These are phyloP conservation scores for Daldinia sp. DNA, from an alignment of 2,329 filamentous ascomycete genomes.

Conservation along the genomic window DNA sequence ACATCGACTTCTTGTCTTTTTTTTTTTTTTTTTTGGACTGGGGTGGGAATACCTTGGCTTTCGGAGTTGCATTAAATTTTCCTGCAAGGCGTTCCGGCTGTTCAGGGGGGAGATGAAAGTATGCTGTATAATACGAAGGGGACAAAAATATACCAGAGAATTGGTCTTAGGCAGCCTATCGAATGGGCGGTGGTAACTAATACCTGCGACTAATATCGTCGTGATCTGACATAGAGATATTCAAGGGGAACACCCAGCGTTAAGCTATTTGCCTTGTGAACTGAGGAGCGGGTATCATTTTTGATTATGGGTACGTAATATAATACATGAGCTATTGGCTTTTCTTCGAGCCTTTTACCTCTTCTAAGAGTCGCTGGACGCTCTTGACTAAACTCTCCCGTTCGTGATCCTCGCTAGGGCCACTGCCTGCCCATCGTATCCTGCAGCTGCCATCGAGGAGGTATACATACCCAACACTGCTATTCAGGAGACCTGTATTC, in stretches of 20 bases:
- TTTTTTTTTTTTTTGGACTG: conserved; percentile 30
- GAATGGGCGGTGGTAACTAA: conserved; percentile 17
- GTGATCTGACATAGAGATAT: conserved; percentile 6
- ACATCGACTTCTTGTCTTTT: conserved; percentile 13
- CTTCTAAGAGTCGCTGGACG: conserved; percentile 71
- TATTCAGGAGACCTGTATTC: conserved; percentile 80
- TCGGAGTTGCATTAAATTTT: conserved; percentile 22
- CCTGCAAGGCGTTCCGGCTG: conserved; percentile 40
- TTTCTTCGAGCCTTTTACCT: conserved; percentile 58
- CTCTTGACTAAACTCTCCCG: conserved; percentile 74
- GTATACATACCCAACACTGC: conserved; percentile 94
- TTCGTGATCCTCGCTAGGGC: conserved; percentile 73
- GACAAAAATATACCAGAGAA: conserved; percentile 16
- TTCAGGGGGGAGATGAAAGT: conserved; percentile 12
- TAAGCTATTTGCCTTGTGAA: not conserved
- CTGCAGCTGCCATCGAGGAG: conserved; percentile 87
- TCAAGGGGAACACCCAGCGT: not conserved
- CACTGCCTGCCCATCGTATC: conserved; percentile 95
- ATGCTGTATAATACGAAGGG: conserved; percentile 37
- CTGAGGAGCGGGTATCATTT: conserved; percentile 43
- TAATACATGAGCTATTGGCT: conserved; percentile 26
- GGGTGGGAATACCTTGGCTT: conserved; percentile 36
- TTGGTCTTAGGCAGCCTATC: conserved; percentile 15
- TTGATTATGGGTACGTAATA: conserved; percentile 21
- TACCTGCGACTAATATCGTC: conserved; percentile 15